Conservation (phyloP, 106 monocot species). For the Dactylorhiza incarnata region DNA sequence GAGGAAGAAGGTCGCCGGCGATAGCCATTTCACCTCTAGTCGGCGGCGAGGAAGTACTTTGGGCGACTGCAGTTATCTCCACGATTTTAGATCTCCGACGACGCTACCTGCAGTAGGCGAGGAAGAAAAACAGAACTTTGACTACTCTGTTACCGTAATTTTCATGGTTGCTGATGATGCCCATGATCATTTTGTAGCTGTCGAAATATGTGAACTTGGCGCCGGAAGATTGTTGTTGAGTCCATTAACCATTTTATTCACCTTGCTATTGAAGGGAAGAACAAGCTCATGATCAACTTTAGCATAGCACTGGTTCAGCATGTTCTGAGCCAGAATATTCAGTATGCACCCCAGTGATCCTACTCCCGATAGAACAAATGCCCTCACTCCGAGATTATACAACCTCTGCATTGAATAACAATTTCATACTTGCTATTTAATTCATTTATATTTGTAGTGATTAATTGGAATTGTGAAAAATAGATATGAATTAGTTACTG, state of each 20-base stretch:
- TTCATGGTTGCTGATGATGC: constrained; percentile 39
- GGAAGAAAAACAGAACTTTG: no score
- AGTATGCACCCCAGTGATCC: constrained; percentile 78
- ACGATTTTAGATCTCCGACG: no score
- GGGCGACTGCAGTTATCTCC: no score
- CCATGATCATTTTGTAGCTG: constrained; percentile 50
- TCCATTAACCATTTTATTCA: constrained; percentile 50
- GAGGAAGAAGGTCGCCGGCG: no score
- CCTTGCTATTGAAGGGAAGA: constrained; percentile 60
- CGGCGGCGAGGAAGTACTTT: no score
- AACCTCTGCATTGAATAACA: constrained; percentile 34
- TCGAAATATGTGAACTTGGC: constrained; percentile 65
- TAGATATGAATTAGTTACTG: constrained; percentile 14
- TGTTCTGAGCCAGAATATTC: constrained; percentile 53
- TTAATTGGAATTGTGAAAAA: not conserved
- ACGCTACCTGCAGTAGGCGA: no score
- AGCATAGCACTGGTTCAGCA: constrained; percentile 29
- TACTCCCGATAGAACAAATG: constrained; percentile 50
- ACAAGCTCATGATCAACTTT: constrained; percentile 53
- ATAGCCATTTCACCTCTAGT: no score
- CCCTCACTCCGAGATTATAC: constrained; percentile 74
- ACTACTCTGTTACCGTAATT: constrained; percentile 35
- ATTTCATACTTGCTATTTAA: not conserved
- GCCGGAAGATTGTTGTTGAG: constrained; percentile 63
- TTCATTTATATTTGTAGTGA: not conserved